Base-by-base conservation (phyloP, 2,329 filamentous ascomycete species). In the Colletotrichum scovillei region DNA sequence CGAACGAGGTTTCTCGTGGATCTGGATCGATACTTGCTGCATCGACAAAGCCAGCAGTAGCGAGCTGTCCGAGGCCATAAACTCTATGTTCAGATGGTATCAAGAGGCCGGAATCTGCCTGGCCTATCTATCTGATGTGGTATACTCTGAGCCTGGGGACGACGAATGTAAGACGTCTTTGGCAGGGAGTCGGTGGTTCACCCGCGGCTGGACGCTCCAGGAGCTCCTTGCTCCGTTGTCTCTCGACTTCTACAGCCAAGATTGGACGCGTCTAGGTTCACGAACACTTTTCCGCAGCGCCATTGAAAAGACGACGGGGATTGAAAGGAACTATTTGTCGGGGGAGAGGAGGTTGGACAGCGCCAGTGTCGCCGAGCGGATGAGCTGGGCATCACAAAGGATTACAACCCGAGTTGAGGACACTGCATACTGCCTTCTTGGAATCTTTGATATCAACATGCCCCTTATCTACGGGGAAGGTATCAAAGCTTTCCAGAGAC, bases 1-100 rank as follows among this genome's bases (percentile, higher is more conserved):
- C 7, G 66, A 74, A 4, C 78, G 79, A 46, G 76, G 76, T n/a
- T 65, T 22, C 22, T 22, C 22, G 22, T 83, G 81, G 72, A 68
- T 80, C 32, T 84, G 82, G 82, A 77, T 83, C 22, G 82, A 84
- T 70, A 82, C 78, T 2, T 82, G 82, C 76, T 81, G 81, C 30
- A 74, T 84, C 64, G 79, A 83, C 66, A 81, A 82, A 65, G 73
- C 69, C 4, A 81, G 77, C 69, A 79, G 76, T 38, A 76, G 78
- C 1, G 82, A 82, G 73, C 74, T 82, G 0, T 77, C 78, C 1
- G 78, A 82, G 71, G 78, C 81, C 1, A 82, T 77, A 63, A 77
- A 76, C 52, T 75, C 76, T 16, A 77, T 77, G 76, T 77, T 74
- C 42, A 64, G 19, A 24, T 84, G 82, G 81, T 84, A 84, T 69